Conservation (phyloP, 331 rosid genomes). For the Ulmus americana region DNA sequence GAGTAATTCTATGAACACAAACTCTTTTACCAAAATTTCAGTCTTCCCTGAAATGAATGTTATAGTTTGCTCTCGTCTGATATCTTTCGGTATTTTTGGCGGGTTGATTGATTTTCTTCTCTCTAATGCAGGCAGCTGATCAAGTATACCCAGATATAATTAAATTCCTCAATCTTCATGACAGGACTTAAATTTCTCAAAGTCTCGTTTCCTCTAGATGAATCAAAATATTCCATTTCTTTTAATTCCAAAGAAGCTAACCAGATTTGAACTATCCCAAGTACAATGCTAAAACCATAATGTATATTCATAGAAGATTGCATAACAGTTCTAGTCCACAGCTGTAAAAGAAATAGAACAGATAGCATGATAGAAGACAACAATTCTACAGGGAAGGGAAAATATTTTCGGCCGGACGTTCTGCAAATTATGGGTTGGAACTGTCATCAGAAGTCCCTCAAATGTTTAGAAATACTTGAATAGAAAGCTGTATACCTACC, state of each 20-base stretch:
- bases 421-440: too few relatives aligned
- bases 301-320: not conserved
- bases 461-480: not conserved
- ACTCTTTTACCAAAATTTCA: too few relatives aligned
- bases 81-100: not conserved
- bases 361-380: not conserved
- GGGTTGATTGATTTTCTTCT: constrained; percentile 8
- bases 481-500: not conserved
- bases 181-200: constrained; percentile 29
- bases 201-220: too few relatives aligned
- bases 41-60: not conserved
- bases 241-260: not conserved
- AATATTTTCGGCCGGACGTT: too few relatives aligned
- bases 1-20: too few relatives aligned
- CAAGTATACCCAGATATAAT: constrained; percentile 61
- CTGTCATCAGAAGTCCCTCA: too few relatives aligned
- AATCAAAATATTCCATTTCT: not conserved
- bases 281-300: not conserved
- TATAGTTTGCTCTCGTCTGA: not conserved
- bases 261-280: not conserved
- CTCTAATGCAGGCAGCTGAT: constrained; percentile 60
- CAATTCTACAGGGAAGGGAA: not conserved
- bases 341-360: not conserved
- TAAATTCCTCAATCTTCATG: constrained; percentile 62
- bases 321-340: not conserved